These are phyloP conservation scores for Puccinia hordei DNA, from an alignment of 1,284 basidiomycete species.

Conservation along the genomic window DNA sequence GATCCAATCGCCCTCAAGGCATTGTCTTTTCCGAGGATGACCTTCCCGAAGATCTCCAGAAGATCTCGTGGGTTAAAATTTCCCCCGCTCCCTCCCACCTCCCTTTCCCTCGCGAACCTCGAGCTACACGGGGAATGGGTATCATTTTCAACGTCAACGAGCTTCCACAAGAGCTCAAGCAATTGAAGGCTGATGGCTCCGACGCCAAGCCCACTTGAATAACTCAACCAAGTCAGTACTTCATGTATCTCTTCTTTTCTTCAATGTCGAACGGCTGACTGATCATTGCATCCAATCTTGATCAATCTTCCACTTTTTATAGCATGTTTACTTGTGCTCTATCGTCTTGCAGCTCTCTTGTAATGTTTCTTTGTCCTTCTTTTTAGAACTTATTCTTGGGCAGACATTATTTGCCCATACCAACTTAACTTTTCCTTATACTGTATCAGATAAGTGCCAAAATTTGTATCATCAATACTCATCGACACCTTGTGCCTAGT, in stretches of 20 bases:
- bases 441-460: background rate
- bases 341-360: background rate
- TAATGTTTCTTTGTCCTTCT: no score
- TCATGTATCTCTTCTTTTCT: no score
- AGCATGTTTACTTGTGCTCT: background rate
- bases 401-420: no score
- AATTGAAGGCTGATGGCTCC: background rate
- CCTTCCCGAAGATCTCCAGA: background rate
- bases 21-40: background rate
- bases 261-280: no score
- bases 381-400: no score
- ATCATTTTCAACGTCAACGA: background rate
- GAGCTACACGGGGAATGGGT: background rate
- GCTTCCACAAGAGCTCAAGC: slow-evolving; percentile 11
- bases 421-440: background rate
- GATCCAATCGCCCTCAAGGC: background rate
- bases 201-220: background rate
- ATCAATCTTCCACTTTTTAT: no score
- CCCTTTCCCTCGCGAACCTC: background rate
- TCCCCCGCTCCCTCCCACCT: background rate
- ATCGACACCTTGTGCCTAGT: background rate
- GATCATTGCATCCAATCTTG: no score
- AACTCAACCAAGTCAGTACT: background rate
- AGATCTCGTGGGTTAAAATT: background rate
- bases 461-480: background rate